Percentiles rank a stretch among this genome's conserved stretches.
These are phyloP conservation scores for Amanita inopinata DNA, from an alignment of 768 basidiomycete genomes.

Conservation along the genomic window DNA sequence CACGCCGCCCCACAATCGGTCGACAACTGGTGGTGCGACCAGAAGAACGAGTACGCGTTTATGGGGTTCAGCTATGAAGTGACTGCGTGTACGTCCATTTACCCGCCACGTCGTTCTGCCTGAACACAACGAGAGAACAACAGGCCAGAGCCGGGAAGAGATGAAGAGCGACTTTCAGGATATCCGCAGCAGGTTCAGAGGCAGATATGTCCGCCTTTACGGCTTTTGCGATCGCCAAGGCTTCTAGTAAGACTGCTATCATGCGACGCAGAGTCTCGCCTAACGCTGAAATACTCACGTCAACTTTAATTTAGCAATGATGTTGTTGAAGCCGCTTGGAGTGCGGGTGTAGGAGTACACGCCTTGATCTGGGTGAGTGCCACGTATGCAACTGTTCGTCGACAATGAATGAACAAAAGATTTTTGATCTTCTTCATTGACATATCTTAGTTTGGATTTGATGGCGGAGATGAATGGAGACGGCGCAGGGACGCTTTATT, in stretches of 20 bases:
- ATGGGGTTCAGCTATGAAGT: conserved; percentile 74
- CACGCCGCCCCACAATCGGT: conserved; percentile 30
- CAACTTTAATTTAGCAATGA: conserved; percentile 29
- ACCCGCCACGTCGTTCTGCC: too few species aligned
- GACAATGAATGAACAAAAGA: too few species aligned
- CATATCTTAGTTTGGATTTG: conserved; percentile 7
- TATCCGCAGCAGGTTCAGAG: conserved; percentile 47
- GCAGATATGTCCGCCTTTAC: conserved; percentile 58
- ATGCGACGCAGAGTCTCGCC: too few species aligned
- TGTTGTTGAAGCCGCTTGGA: conserved; percentile 60
- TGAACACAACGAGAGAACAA: background rate
- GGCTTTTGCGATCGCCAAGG: conserved; percentile 35
- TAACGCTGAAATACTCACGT: background rate
- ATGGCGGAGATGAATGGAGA: conserved; percentile 37
- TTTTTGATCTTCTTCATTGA: too few species aligned
- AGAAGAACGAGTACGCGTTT: conserved; percentile 60
- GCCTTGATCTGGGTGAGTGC: conserved; percentile 59
- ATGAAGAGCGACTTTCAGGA: conserved; percentile 48
- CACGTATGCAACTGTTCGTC: too few species aligned
- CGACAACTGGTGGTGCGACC: conserved; percentile 56
- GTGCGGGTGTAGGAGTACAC: conserved; percentile 59
- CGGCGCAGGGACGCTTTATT: conserved; percentile 44
- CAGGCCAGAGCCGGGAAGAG: conserved; percentile 48
- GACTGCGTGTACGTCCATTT: conserved; percentile 38
- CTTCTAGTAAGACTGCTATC: conserved; percentile 34